These are phyloP conservation scores for Trichoderma arundinaceum DNA, from an alignment of 2,329 filamentous ascomycete species.

Conservation along the genomic window DNA sequence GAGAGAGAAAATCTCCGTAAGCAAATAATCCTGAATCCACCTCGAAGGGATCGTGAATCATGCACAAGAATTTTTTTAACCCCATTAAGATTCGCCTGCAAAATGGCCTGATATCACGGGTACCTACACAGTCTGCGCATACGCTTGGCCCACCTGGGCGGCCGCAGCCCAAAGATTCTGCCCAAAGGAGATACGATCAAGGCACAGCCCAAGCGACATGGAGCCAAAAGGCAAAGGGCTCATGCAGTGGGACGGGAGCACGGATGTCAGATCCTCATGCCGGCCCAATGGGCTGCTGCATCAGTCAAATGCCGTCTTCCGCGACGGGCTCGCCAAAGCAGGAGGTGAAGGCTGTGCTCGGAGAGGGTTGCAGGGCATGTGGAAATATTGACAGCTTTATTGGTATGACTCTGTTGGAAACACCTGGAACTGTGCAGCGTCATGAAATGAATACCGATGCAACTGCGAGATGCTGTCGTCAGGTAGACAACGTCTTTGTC, in stretches of 20 bases:
- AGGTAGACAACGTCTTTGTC: background rate
- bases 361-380: background rate
- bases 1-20: too few species aligned
- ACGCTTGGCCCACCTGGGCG: background rate
- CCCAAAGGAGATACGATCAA: background rate
- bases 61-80: background rate
- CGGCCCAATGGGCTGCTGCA: conserved; percentile 19
- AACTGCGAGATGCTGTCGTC: background rate
- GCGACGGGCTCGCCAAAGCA: conserved; percentile 8
- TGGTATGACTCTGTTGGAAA: too few species aligned
- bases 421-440: too few species aligned
- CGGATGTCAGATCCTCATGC: conserved; percentile 19
- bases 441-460: too few species aligned
- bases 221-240: background rate
- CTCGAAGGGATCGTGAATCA: too few species aligned
- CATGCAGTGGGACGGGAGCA: conserved; percentile 25
- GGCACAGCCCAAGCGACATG: conserved; percentile 11
- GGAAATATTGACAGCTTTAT: too few species aligned
- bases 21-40: too few species aligned
- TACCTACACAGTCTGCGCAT: background rate
- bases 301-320: conserved; percentile 20
- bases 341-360: conserved; percentile 9
- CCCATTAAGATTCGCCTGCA: background rate
- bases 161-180: background rate
- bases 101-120: conserved; percentile 13